A percentile compares a stretch with the other conserved stretches of the same genome.
Evolutionary conservation across 208 protist species (phyloP).

Genomic region (Trypanosomatidae sp.): DNA sequence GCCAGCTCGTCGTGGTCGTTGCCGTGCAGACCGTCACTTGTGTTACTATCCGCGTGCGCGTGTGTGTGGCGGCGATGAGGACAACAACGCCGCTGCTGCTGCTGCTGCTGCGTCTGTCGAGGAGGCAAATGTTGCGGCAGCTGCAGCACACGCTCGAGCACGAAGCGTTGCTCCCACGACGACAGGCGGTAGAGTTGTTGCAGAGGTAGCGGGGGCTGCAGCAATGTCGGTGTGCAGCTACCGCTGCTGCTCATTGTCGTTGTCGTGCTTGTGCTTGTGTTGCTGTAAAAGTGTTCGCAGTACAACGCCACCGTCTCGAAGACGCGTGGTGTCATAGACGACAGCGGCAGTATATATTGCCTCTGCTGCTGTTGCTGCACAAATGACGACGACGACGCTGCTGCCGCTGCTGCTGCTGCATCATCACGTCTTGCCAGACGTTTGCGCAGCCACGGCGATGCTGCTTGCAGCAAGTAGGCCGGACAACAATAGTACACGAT

Average conservation of each 20-base stretch:
- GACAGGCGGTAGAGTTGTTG: constrained; percentile 40
- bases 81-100: too few relatives aligned
- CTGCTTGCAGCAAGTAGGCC: constrained; percentile 14
- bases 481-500: constrained; percentile 34
- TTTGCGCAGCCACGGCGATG: constrained; percentile 19
- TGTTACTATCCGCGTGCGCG: not conserved
- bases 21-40: not conserved
- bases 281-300: constrained; percentile 54
- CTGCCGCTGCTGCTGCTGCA: not conserved
- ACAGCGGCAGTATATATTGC: too few relatives aligned
- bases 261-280: not conserved
- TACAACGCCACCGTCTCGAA: constrained; percentile 54
- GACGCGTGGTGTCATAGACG: too few relatives aligned
- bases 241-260: not conserved
- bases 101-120: too few relatives aligned
- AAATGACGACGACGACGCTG: too few relatives aligned
- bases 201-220: constrained; percentile 18
- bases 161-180: constrained; percentile 44
- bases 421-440: constrained; percentile 10
- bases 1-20: too few relatives aligned
- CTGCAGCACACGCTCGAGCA: constrained; percentile 23
- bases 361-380: too few relatives aligned
- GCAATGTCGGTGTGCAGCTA: not conserved
- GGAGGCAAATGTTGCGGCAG: not conserved
- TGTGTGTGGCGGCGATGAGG: too few relatives aligned